Evolutionary conservation across 1,284 basidiomycete genomes (phyloP).

Genomic region (Rhodofomes roseus): DNA sequence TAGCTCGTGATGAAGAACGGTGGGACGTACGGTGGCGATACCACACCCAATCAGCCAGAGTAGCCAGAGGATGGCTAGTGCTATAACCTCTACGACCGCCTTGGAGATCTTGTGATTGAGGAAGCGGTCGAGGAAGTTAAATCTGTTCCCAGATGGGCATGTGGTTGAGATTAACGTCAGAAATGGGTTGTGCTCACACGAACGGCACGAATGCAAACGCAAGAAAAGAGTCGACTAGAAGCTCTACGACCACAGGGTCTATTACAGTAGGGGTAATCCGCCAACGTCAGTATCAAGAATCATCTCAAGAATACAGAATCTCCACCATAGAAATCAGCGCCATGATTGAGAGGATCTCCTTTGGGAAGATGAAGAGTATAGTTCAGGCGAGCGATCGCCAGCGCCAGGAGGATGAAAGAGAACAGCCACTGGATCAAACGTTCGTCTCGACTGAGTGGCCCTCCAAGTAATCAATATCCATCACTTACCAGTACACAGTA

Average conservation of each 20-base stretch:
- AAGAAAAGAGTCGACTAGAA: slow-evolving; percentile 56
- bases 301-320: background rate
- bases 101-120: slow-evolving; percentile 39
- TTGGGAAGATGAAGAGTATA: slow-evolving; percentile 60
- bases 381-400: slow-evolving; percentile 54
- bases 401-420: slow-evolving; percentile 50
- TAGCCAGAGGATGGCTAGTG: slow-evolving; percentile 56
- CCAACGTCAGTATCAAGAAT: background rate
- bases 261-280: background rate
- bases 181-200: slow-evolving; percentile 42
- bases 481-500: slow-evolving; percentile 17
- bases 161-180: background rate
- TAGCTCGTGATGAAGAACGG: background rate
- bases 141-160: background rate
- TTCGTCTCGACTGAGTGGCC: background rate
- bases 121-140: slow-evolving; percentile 25
- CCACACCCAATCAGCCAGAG: slow-evolving; percentile 65
- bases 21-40: slow-evolving; percentile 49
- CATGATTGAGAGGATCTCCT: slow-evolving; percentile 56
- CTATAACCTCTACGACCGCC: slow-evolving; percentile 49
- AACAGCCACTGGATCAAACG: slow-evolving; percentile 42
- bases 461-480: background rate
- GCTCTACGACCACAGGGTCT: slow-evolving; percentile 67
- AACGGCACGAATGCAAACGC: slow-evolving; percentile 55
- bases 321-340: slow-evolving; percentile 56